These are phyloP conservation scores for Alternaria sp. DNA, from an alignment of 2,329 filamentous ascomycete species.

Conservation along the genomic window DNA sequence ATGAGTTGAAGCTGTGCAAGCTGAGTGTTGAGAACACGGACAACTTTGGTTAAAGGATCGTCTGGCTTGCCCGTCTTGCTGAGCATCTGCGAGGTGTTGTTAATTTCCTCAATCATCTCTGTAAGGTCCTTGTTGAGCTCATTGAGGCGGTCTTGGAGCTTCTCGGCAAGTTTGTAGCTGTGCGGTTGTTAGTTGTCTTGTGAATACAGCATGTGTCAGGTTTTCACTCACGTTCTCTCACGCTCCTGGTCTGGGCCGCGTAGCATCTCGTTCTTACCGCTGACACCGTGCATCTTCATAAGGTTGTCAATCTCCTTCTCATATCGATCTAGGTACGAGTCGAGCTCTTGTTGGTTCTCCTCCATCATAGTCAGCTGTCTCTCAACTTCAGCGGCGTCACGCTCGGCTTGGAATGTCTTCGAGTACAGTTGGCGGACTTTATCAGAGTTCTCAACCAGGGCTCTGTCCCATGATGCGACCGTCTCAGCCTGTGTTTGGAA, in stretches of 20 bases:
- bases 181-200: constrained; percentile 12
- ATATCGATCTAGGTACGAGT: constrained; percentile 87
- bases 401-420: constrained; percentile 91
- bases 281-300: constrained; percentile 83
- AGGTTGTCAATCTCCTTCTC: constrained; percentile 91
- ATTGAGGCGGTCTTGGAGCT: constrained; percentile 86
- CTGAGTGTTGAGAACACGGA: constrained; percentile 92
- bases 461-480: constrained; percentile 88
- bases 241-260: constrained; percentile 93
- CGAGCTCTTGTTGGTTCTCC: constrained; percentile 89
- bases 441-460: constrained; percentile 90
- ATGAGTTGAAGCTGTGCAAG: constrained; percentile 92
- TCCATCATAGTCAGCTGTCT: constrained; percentile 89
- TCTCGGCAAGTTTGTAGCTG: constrained; percentile 89
- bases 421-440: constrained; percentile 94
- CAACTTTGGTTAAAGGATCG: constrained; percentile 80
- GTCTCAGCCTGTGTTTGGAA: constrained; percentile 90
- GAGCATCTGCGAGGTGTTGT: constrained; percentile 85
- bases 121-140: constrained; percentile 92
- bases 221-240: constrained; percentile 76
- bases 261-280: constrained; percentile 69
- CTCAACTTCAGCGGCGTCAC: constrained; percentile 92
- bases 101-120: constrained; percentile 99
- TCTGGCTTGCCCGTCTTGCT: constrained; percentile 84
- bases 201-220: neutral